Conservation (phyloP, 1,139 yeast species). For the Saccharomyces hybrid region DNA sequence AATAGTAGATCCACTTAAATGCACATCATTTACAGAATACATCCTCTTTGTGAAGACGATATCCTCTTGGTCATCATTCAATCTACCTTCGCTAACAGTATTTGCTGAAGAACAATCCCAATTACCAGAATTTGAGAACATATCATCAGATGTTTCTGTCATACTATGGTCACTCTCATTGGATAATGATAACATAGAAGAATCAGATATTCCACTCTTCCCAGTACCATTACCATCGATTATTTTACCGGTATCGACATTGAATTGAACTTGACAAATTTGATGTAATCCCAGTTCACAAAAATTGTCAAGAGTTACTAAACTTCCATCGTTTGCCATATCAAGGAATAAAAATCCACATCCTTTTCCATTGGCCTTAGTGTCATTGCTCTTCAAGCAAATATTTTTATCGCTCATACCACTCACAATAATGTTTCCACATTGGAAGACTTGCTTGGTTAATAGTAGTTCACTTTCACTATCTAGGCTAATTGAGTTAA, state of each 20-base stretch:
- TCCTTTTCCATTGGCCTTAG: background rate
- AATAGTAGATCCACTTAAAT: background rate
- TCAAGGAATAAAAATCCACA: background rate
- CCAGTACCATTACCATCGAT: background rate
- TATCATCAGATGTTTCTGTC: background rate
- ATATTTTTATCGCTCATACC: background rate
- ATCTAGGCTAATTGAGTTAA: constrained; percentile 14
- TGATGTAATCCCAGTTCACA: constrained; percentile 25
- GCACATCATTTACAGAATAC: background rate
- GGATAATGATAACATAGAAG: background rate
- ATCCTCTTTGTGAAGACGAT: background rate
- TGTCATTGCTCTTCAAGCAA: background rate
- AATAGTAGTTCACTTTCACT: constrained; percentile 5
- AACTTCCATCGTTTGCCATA: background rate
- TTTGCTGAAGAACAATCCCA: constrained; percentile 3
- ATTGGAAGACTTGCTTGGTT: constrained; percentile 13
- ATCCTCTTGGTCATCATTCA: background rate
- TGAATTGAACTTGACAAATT: background rate
- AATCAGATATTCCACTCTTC: constrained; percentile 1
- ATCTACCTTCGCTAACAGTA: constrained; percentile 2
- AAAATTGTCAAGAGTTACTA: background rate
- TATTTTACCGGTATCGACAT: background rate
- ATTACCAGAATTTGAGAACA: background rate
- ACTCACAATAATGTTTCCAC: constrained; percentile 21
- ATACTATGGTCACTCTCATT: constrained; percentile 2